These are phyloP conservation scores for Pseudogymnoascus sp. DNA, from an alignment of 2,329 filamentous ascomycete genomes.

Conservation along the genomic window DNA sequence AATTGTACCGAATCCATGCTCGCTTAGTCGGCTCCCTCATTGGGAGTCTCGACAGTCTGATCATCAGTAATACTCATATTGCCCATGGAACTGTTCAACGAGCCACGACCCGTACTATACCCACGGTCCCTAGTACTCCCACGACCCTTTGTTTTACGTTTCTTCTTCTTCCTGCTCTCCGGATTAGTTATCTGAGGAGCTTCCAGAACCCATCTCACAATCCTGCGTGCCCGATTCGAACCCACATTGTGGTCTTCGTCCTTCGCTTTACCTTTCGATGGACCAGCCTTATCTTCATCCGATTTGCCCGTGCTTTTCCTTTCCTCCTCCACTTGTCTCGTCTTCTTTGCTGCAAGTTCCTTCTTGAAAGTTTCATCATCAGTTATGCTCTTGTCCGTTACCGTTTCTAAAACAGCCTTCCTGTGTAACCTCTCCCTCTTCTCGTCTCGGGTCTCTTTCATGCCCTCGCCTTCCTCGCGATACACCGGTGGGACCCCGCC, in stretches of 20 bases:
- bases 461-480: conserved; percentile 41
- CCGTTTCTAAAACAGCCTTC: conserved; percentile 60
- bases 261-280: background rate
- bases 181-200: conserved; percentile 36
- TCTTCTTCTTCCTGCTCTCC: background rate
- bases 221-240: conserved; percentile 62
- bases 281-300: conserved; percentile 51
- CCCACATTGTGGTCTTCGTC: conserved; percentile 60
- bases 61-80: background rate
- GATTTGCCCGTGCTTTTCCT: conserved; percentile 24
- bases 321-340: conserved; percentile 51
- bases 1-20: background rate
- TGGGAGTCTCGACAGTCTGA: background rate
- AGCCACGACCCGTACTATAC: background rate
- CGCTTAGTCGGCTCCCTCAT: background rate
- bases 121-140: background rate
- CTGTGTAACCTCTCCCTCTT: conserved; percentile 55
- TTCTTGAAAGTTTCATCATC: conserved; percentile 61
- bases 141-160: background rate
- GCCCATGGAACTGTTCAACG: background rate
- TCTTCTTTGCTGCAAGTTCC: conserved; percentile 56
- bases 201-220: conserved; percentile 63
- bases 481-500: conserved; percentile 26
- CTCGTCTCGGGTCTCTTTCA: conserved; percentile 45
- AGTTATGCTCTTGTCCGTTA: conserved; percentile 61